phyloP scores from a whole-genome alignment of 108 stramenopile species.

The Discostella pseudostelligera region DNA sequence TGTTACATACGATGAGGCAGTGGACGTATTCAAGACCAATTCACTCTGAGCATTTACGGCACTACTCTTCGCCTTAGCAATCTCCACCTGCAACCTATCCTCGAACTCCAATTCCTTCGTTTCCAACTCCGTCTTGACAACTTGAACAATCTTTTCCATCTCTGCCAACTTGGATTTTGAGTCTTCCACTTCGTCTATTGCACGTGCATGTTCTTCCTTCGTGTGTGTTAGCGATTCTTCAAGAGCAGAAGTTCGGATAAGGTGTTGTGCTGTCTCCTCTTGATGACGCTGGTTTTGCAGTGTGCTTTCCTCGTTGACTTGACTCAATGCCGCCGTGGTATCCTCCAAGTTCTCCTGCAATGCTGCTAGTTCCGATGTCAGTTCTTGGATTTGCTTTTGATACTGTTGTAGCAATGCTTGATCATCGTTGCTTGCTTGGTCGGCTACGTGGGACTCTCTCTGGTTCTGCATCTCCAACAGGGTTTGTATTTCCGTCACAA shows the following conservation, averaged over 20 bases:
- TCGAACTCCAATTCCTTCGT: neutral
- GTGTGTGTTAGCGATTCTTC: slow-evolving; percentile 7
- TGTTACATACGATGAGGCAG: no score
- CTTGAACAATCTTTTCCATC: slow-evolving; percentile 7
- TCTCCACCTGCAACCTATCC: slow-evolving; percentile 1
- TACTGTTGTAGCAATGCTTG: neutral
- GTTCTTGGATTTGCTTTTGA: slow-evolving; percentile 19
- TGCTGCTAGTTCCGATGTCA: slow-evolving; percentile 18
- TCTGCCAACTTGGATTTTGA: slow-evolving; percentile 6
- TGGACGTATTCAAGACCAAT: no score
- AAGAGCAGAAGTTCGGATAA: slow-evolving; percentile 4
- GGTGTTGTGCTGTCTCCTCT: slow-evolving; percentile 2
- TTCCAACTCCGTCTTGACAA: slow-evolving; percentile 6
- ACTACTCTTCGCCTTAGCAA: neutral
- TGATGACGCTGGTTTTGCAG: neutral
- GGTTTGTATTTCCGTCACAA: slow-evolving; percentile 5
- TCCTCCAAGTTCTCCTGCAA: slow-evolving; percentile 8
- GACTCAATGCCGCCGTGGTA: slow-evolving; percentile 2
- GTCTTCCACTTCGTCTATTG: slow-evolving; percentile 12
- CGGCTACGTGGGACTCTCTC: neutral
- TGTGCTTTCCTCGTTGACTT: slow-evolving; percentile 5
- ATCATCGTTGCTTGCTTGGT: neutral
- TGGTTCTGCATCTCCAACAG: neutral
- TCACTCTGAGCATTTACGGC: no score
- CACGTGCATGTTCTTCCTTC: slow-evolving; percentile 5